These are phyloP conservation scores for Monilinia fructigena DNA, from an alignment of 2,329 filamentous ascomycete genomes.

Conservation along the genomic window DNA sequence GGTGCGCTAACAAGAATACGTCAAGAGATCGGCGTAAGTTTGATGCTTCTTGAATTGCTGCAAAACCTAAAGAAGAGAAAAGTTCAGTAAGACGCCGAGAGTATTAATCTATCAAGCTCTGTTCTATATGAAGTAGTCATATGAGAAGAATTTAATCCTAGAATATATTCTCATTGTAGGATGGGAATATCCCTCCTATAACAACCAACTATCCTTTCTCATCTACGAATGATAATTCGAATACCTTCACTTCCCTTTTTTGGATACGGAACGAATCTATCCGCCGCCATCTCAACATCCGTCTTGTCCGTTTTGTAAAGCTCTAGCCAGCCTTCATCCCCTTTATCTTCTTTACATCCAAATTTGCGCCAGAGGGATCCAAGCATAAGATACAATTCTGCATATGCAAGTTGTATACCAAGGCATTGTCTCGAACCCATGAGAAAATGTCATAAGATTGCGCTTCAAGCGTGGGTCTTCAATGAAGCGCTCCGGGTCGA, in stretches of 20 bases:
- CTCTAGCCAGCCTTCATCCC: background rate
- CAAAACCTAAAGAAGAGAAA: too few species aligned
- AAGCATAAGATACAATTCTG: conserved; percentile 12
- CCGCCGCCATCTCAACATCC: conserved; percentile 1
- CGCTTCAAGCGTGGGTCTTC: conserved; percentile 30
- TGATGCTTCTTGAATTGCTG: too few species aligned
- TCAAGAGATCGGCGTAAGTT: too few species aligned
- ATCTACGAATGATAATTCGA: background rate
- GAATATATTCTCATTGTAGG: background rate
- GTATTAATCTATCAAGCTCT: too few species aligned
- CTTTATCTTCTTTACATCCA: background rate
- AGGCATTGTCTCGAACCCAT: conserved; percentile 46
- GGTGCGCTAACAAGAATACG: too few species aligned
- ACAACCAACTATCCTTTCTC: background rate
- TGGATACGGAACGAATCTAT: background rate
- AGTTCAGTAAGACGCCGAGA: too few species aligned
- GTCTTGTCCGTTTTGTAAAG: conserved; percentile 2
- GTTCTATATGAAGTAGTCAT: too few species aligned
- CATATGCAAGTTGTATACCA: conserved; percentile 33
- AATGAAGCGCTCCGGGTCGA: conserved; percentile 44
- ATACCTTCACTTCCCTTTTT: background rate
- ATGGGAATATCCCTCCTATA: background rate
- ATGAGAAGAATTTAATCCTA: background rate
- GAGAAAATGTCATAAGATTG: conserved; percentile 45
- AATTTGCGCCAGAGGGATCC: background rate